phyloP scores from a whole-genome alignment of 139 green algal genomes.

The Coelastrella sp. region DNA sequence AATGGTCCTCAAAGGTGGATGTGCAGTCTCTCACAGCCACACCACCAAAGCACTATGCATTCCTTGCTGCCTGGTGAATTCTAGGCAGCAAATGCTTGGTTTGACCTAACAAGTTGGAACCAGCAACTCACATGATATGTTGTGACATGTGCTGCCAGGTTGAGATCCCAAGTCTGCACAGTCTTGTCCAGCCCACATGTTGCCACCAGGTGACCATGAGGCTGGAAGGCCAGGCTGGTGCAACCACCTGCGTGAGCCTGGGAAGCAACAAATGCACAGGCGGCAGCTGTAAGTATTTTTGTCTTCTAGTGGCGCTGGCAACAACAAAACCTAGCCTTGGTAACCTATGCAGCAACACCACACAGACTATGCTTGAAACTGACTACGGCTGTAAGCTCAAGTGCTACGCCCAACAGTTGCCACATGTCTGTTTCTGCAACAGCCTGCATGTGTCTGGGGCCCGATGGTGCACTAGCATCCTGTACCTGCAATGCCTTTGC shows the following conservation, averaged over 20 bases:
- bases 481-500: slow-evolving; percentile 17
- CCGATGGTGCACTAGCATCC: too few species aligned
- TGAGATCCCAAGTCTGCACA: slow-evolving; percentile 77
- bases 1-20: too few species aligned
- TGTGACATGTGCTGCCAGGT: neutral
- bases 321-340: neutral
- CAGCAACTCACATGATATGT: slow-evolving; percentile 10
- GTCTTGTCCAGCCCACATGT: slow-evolving; percentile 74
- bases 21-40: too few species aligned
- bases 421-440: too few species aligned
- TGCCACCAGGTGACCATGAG: slow-evolving; percentile 59
- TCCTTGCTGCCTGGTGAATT: neutral
- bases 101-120: neutral
- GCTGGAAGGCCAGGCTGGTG: slow-evolving; percentile 64
- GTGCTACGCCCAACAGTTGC: too few species aligned
- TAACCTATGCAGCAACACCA: neutral
- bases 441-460: too few species aligned
- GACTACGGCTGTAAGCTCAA: too few species aligned
- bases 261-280: neutral
- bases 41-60: too few species aligned
- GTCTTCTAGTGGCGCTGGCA: neutral
- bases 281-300: neutral
- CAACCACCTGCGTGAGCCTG: slow-evolving; percentile 58
- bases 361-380: neutral
- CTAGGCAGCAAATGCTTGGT: neutral